Conservation (phyloP, 1,284 basidiomycete species). For the Inonotus obliquus region DNA sequence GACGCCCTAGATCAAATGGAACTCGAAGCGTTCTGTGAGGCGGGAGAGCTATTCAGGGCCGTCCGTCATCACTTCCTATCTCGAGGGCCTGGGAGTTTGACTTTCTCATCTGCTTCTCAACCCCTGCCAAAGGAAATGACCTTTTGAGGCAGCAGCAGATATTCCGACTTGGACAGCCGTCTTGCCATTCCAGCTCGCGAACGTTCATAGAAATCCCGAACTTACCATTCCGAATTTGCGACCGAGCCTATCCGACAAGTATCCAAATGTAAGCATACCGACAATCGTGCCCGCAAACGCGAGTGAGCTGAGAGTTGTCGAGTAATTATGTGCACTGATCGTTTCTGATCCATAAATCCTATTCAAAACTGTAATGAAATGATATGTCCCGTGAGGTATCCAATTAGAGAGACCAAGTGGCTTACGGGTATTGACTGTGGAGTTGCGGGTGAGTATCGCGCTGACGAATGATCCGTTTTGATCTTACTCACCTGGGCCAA, state of each 20-base stretch:
- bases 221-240: constrained; percentile 85
- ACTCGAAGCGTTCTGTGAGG: too few species aligned
- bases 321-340: constrained; percentile 48
- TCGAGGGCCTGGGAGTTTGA: not conserved
- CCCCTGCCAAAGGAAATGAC: too few species aligned
- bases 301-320: constrained; percentile 59
- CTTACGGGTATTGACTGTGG: constrained; percentile 59
- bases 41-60: too few species aligned
- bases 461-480: not conserved
- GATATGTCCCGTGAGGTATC: constrained; percentile 6
- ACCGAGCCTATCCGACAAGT: constrained; percentile 81
- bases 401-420: constrained; percentile 10
- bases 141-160: not conserved
- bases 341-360: constrained; percentile 56
- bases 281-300: constrained; percentile 81
- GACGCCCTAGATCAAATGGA: too few species aligned
- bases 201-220: constrained; percentile 14
- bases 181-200: too few species aligned
- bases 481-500: constrained; percentile 58
- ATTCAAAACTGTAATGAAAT: constrained; percentile 47
- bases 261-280: constrained; percentile 76
- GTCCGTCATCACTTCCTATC: not conserved
- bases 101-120: too few species aligned
- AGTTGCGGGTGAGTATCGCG: constrained; percentile 1
- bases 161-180: too few species aligned